Percentiles rank a stretch among this genome's conserved stretches.
Conservation (phyloP, 176 grass and related monocot genomes). For the Poa pratensis region DNA sequence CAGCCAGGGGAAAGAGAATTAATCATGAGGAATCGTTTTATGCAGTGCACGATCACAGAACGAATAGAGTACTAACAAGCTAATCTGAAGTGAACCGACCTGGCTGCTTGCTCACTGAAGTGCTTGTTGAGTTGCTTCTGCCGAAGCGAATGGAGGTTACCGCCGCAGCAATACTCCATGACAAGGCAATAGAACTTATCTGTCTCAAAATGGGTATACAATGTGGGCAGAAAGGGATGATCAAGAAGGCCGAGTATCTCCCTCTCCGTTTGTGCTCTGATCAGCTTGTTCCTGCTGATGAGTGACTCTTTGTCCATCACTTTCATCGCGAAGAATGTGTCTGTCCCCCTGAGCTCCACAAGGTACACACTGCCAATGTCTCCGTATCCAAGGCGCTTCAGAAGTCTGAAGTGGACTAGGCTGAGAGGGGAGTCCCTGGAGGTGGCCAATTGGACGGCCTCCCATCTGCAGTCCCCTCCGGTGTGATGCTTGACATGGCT, state of each 20-base stretch:
- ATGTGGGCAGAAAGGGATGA: conserved; percentile 65
- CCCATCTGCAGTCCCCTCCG: conserved; percentile 61
- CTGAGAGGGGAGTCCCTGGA: conserved; percentile 49
- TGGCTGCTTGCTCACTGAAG: conserved; percentile 57
- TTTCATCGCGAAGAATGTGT: conserved; percentile 69
- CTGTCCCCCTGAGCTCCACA: conserved; percentile 59
- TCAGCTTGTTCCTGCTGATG: conserved; percentile 70
- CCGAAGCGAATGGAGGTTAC: conserved; percentile 69
- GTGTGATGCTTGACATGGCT: conserved; percentile 59
- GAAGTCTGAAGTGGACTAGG: conserved; percentile 61
- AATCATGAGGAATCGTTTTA: neutral
- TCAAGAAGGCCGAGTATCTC: conserved; percentile 70
- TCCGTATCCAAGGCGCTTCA: conserved; percentile 66
- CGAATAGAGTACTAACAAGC: neutral
- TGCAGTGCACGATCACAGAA: neutral
- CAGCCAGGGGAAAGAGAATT: conserved; percentile 5
- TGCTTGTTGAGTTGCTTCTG: conserved; percentile 63
- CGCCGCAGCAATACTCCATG: conserved; percentile 76
- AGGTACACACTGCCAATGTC: conserved; percentile 72
- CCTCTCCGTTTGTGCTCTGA: conserved; percentile 60
- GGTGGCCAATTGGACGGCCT: conserved; percentile 53
- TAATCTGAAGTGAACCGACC: conserved; percentile 46
- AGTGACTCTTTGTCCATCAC: conserved; percentile 75
- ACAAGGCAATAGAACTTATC: conserved; percentile 75
- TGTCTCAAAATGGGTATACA: conserved; percentile 75